Conservation (phyloP, 108 stramenopile species). For the Pseudonitzschia delicatissima region DNA sequence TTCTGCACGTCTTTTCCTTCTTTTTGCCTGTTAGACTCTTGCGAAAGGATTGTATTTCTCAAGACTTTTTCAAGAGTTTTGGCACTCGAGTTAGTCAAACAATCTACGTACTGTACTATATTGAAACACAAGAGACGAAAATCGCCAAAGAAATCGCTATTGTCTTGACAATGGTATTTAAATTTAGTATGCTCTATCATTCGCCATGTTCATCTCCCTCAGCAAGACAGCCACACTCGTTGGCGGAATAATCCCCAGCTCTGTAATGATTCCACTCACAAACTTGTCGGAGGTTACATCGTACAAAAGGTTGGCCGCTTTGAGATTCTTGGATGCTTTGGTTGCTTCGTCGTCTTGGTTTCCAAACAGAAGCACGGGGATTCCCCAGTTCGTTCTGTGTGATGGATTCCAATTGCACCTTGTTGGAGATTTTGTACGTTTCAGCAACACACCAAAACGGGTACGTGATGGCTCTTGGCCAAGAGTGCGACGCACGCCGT, state of each 20-base stretch:
- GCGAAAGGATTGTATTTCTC: too few species aligned
- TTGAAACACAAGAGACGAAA: too few species aligned
- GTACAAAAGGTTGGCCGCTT: slow-evolving; percentile 88
- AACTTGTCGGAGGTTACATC: slow-evolving; percentile 96
- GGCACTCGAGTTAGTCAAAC: too few species aligned
- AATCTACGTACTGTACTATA: too few species aligned
- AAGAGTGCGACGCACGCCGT: slow-evolving; percentile 93
- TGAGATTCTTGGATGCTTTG: slow-evolving; percentile 29
- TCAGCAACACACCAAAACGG: slow-evolving; percentile 97
- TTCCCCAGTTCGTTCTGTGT: slow-evolving; percentile 95
- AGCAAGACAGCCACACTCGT: slow-evolving; percentile 95
- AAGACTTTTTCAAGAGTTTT: too few species aligned
- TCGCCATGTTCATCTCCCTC: slow-evolving; percentile 79
- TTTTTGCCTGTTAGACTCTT: too few species aligned
- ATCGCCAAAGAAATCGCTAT: too few species aligned
- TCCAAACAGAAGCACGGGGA: slow-evolving; percentile 54
- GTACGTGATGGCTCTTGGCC: slow-evolving; percentile 84
- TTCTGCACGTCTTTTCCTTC: too few species aligned
- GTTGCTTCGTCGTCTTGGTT: slow-evolving; percentile 14
- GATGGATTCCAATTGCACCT: slow-evolving; percentile 94
- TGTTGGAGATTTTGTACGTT: slow-evolving; percentile 98
- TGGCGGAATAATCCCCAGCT: slow-evolving; percentile 96
- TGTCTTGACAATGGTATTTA: too few species aligned
- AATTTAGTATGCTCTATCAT: neutral
- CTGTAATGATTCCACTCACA: slow-evolving; percentile 95